phyloP scores from a whole-genome alignment of 2,329 filamentous ascomycete species.

The Fusarium nisikadoi region DNA sequence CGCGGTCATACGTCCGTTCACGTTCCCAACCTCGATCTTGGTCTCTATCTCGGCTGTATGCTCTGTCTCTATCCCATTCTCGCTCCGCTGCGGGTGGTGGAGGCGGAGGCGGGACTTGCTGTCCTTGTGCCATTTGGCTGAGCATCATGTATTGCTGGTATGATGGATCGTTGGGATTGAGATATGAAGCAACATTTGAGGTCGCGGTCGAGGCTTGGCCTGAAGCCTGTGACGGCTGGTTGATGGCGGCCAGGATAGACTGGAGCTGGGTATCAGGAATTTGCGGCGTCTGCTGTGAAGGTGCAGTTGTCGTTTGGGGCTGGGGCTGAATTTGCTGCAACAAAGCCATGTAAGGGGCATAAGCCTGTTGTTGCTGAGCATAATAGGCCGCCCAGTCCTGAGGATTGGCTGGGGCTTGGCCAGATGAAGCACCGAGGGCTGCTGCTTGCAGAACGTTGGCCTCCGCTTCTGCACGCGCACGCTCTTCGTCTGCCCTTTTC shows the following conservation, averaged over 20 bases:
- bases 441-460: slow-evolving; percentile 46
- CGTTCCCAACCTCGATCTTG: slow-evolving; percentile 42
- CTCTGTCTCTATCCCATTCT: slow-evolving; percentile 43
- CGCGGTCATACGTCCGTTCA: slow-evolving; percentile 49
- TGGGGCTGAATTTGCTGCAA: slow-evolving; percentile 51
- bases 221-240: slow-evolving; percentile 48
- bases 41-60: slow-evolving; percentile 45
- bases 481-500: slow-evolving; percentile 53
- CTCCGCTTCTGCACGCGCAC: slow-evolving; percentile 49
- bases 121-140: slow-evolving; percentile 51
- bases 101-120: slow-evolving; percentile 41
- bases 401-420: slow-evolving; percentile 42
- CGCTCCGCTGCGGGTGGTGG: slow-evolving; percentile 47
- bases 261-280: slow-evolving; percentile 55
- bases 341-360: slow-evolving; percentile 56
- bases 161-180: slow-evolving; percentile 53
- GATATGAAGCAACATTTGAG: slow-evolving; percentile 38
- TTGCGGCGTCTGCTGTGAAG: slow-evolving; percentile 44
- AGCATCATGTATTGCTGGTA: slow-evolving; percentile 55
- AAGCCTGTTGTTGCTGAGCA: slow-evolving; percentile 55
- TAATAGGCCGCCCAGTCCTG: slow-evolving; percentile 55
- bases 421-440: slow-evolving; percentile 25
- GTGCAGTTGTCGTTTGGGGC: slow-evolving; percentile 10
- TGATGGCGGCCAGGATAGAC: slow-evolving; percentile 57
- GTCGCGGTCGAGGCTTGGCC: slow-evolving; percentile 36